Conservation (phyloP, 495 filamentous ascomycete species). For the Chaetomium cochliodes region DNA sequence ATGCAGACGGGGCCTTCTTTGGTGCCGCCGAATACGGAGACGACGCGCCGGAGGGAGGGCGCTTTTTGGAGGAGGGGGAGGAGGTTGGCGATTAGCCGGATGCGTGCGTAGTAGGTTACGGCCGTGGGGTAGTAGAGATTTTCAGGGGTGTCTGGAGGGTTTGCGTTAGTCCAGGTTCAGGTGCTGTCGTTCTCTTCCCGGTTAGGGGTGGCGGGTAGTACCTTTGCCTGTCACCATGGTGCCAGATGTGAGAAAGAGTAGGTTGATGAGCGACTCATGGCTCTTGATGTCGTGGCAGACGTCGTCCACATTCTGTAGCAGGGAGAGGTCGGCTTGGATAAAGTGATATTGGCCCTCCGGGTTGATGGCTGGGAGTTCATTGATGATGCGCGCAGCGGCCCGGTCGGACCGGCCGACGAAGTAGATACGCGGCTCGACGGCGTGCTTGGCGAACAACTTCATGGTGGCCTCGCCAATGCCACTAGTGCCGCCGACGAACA, state of each 20-base stretch:
- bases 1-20: slow-evolving; percentile 54
- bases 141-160: slow-evolving; percentile 58
- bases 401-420: slow-evolving; percentile 49
- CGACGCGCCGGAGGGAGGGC: slow-evolving; percentile 53
- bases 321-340: slow-evolving; percentile 54
- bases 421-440: slow-evolving; percentile 43
- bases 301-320: slow-evolving; percentile 60
- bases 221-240: slow-evolving; percentile 37
- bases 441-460: slow-evolving; percentile 53
- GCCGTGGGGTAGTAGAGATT: slow-evolving; percentile 54
- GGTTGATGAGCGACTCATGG: slow-evolving; percentile 56
- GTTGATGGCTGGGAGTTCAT: slow-evolving; percentile 51
- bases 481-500: slow-evolving; percentile 65
- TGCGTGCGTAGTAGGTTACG: slow-evolving; percentile 61
- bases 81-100: slow-evolving; percentile 62
- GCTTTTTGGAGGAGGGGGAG: slow-evolving; percentile 57
- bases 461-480: slow-evolving; percentile 63
- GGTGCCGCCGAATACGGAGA: slow-evolving; percentile 54
- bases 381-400: slow-evolving; percentile 44
- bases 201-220: not conserved
- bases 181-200: not conserved
- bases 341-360: slow-evolving; percentile 54
- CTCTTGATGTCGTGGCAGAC: slow-evolving; percentile 56
- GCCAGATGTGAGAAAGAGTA: slow-evolving; percentile 59
- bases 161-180: not conserved